phyloP scores from a whole-genome alignment of 83 land plant genomes.

The Isoetes engelmannii region DNA sequence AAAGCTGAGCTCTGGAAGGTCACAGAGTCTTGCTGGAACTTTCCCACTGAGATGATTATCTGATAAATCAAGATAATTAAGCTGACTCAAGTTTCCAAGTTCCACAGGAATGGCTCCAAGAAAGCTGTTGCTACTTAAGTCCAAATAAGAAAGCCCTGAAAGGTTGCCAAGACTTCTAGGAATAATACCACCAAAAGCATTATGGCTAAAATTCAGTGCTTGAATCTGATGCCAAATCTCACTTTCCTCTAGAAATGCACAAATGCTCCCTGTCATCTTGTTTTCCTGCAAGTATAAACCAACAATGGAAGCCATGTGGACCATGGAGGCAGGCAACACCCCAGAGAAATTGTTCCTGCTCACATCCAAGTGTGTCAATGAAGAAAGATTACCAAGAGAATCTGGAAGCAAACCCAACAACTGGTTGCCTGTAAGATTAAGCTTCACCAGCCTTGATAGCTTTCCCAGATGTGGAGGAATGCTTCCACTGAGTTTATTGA shows the following conservation, averaged over 20 bases:
- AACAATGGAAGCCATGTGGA: conserved; percentile 1
- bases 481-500: conserved; percentile 48
- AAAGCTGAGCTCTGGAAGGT: conserved; percentile 5
- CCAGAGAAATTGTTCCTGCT: conserved; percentile 6
- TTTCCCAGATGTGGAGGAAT: conserved; percentile 52
- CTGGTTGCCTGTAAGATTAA: conserved; percentile 60
- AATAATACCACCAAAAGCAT: conserved; percentile 2
- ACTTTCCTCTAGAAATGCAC: conserved; percentile 17
- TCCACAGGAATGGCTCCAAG: conserved; percentile 7
- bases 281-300: conserved; percentile 9
- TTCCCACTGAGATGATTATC: conserved; percentile 4
- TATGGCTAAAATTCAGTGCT: conserved; percentile 9
- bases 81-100: conserved; percentile 17
- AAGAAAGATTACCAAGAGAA: conserved; percentile 1
- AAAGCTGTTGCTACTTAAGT: conserved; percentile 1
- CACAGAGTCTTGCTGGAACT: conserved; percentile 5
- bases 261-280: neutral
- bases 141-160: conserved; percentile 10
- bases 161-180: conserved; percentile 11
- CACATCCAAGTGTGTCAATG: conserved; percentile 1
- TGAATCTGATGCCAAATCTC: conserved; percentile 9
- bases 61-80: conserved; percentile 18
- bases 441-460: conserved; percentile 33
- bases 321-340: conserved; percentile 1
- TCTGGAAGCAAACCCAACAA: conserved; percentile 64